Evolutionary conservation across 2,329 filamentous ascomycete genomes (phyloP).

Genomic region (Aspergillus caelatus): DNA sequence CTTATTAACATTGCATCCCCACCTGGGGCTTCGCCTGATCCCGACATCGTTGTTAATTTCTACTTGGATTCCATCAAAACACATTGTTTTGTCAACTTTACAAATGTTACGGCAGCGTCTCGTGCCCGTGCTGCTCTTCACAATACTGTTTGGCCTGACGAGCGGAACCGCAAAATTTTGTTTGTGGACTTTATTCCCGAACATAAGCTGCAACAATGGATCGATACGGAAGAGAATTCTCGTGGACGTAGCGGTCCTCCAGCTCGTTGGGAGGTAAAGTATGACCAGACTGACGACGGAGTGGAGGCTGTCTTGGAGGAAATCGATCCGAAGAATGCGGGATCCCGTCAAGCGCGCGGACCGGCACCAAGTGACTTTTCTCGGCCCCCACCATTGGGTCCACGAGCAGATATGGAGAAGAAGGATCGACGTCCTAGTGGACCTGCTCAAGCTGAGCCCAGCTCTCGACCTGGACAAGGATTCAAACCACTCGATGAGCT

Average conservation of each 20-base stretch:
- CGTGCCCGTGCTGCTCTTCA: constrained; percentile 78
- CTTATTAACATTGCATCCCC: constrained; percentile 69
- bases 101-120: constrained; percentile 69
- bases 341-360: constrained; percentile 16
- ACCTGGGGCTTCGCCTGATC: constrained; percentile 53
- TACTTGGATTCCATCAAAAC: constrained; percentile 85
- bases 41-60: constrained; percentile 66
- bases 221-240: constrained; percentile 65
- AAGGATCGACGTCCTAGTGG: constrained; percentile 31
- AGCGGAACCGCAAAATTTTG: constrained; percentile 78
- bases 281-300: constrained; percentile 61
- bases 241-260: constrained; percentile 44
- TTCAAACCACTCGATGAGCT: constrained; percentile 63
- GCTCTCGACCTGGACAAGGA: constrained; percentile 38
- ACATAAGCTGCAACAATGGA: constrained; percentile 73
- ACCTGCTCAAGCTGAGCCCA: constrained; percentile 17
- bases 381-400: constrained; percentile 28
- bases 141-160: constrained; percentile 80
- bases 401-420: constrained; percentile 27
- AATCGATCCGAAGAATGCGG: constrained; percentile 31
- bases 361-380: constrained; percentile 20
- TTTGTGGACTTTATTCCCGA: constrained; percentile 90
- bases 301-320: constrained; percentile 62
- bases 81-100: constrained; percentile 80
- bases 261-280: constrained; percentile 73